Conservation (phyloP, 306 rosid genomes). For the Sphenostylis stenocarpa region DNA sequence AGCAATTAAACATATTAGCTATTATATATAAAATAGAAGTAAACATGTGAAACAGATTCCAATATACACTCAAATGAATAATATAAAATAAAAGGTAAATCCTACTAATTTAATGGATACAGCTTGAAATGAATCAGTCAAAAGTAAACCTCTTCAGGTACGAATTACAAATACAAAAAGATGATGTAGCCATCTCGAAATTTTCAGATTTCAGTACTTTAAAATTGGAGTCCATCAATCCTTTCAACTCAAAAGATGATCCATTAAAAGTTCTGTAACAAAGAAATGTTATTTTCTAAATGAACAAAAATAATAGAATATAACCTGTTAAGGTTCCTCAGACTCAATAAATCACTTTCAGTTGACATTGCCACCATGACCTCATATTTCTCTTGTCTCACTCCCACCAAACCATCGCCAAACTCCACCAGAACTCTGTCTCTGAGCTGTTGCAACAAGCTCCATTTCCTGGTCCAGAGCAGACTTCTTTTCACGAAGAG, state of each 20-base stretch:
- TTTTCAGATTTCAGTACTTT: conserved; percentile 26
- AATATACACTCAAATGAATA: conserved; percentile 28
- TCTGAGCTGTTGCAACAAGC: conserved; percentile 60
- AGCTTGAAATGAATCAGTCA: conserved; percentile 25
- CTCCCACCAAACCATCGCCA: conserved; percentile 80
- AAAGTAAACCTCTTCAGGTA: not conserved
- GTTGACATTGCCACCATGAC: conserved; percentile 11
- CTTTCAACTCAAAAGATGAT: conserved; percentile 29
- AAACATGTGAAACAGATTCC: conserved; percentile 3
- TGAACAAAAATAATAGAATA: conserved; percentile 14
- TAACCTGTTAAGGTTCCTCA: conserved; percentile 19
- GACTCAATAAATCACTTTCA: conserved; percentile 27
- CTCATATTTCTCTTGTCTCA: conserved; percentile 26
- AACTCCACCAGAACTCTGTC: conserved; percentile 84
- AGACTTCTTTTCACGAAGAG: conserved; percentile 77
- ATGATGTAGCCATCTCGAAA: conserved; percentile 28
- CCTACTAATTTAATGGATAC: conserved; percentile 22
- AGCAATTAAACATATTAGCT: not conserved
- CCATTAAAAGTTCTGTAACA: conserved; percentile 23
- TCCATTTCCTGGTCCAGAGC: conserved; percentile 71
- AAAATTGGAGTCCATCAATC: conserved; percentile 37
- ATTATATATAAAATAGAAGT: not conserved
- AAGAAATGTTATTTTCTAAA: conserved; percentile 30
- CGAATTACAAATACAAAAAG: conserved; percentile 28
- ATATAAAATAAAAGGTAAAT: not conserved